A percentile compares a stretch with the other conserved stretches of the same genome.
phyloP scores from a whole-genome alignment of 139 green algal species.

The Pedinophyceae sp. region DNA sequence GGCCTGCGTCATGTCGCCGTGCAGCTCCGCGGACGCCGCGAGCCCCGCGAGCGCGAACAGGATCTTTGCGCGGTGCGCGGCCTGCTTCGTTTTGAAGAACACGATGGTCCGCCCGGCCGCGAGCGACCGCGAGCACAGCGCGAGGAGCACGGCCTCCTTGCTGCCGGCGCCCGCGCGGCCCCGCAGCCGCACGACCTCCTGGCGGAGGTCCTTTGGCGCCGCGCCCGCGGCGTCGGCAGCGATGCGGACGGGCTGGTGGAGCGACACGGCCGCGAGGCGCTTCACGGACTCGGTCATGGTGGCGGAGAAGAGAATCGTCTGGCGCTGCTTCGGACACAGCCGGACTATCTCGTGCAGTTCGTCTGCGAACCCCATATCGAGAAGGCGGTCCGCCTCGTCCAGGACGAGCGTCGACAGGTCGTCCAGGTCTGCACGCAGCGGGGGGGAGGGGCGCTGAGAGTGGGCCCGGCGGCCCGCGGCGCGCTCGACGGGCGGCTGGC shows the following conservation, averaged over 20 bases:
- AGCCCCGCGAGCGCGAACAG: slow-evolving; percentile 79
- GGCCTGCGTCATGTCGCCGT: slow-evolving; percentile 85
- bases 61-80: slow-evolving; percentile 81
- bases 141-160: slow-evolving; percentile 80
- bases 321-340: slow-evolving; percentile 60
- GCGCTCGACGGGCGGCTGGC: too few relatives aligned
- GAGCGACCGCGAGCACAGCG: slow-evolving; percentile 60
- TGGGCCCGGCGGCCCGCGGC: too few relatives aligned
- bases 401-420: slow-evolving; percentile 79
- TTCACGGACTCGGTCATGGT: slow-evolving; percentile 56
- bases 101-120: slow-evolving; percentile 57
- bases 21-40: slow-evolving; percentile 68
- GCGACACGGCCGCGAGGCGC: slow-evolving; percentile 49
- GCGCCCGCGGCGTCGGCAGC: slow-evolving; percentile 55
- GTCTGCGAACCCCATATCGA: slow-evolving; percentile 77
- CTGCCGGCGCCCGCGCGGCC: slow-evolving; percentile 8
- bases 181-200: slow-evolving; percentile 76
- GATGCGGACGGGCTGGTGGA: slow-evolving; percentile 73
- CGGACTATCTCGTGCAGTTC: slow-evolving; percentile 68
- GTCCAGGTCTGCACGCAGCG: slow-evolving; percentile 85
- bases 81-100: slow-evolving; percentile 79
- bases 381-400: slow-evolving; percentile 85
- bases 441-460: too few relatives aligned
- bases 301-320: slow-evolving; percentile 89
- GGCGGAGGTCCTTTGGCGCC: slow-evolving; percentile 49